phyloP scores from a whole-genome alignment of 305 asterid genomes.

The Stenogyne calaminthoides region DNA sequence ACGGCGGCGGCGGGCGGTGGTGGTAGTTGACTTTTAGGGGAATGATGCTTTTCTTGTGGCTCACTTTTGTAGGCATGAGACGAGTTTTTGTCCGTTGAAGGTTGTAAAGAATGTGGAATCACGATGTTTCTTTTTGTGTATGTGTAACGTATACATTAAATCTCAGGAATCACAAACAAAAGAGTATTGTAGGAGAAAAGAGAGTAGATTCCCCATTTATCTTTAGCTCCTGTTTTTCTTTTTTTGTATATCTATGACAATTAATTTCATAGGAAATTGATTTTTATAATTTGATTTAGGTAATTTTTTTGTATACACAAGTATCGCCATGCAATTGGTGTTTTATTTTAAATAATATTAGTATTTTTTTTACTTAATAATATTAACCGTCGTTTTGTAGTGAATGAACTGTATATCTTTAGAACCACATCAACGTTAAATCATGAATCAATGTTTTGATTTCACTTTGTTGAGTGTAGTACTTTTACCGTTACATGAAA shows the following conservation, averaged over 20 bases:
- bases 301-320: too few species aligned
- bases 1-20: constrained; percentile 41
- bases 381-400: too few species aligned
- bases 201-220: constrained; percentile 36
- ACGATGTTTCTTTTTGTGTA: constrained; percentile 36
- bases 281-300: neutral
- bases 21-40: constrained; percentile 46
- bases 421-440: too few species aligned
- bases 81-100: constrained; percentile 52
- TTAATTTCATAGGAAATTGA: constrained; percentile 1
- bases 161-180: constrained; percentile 29
- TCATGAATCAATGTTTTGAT: too few species aligned
- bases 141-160: constrained; percentile 40
- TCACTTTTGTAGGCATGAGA: constrained; percentile 49
- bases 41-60: constrained; percentile 53
- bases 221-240: neutral
- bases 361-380: too few species aligned
- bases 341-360: too few species aligned
- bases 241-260: neutral
- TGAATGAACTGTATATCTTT: too few species aligned
- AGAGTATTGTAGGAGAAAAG: constrained; percentile 37
- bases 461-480: too few species aligned
- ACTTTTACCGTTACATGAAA: too few species aligned
- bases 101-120: constrained; percentile 52
- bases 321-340: too few species aligned